Evolutionary conservation across 257 asterid genomes (phyloP).

Genomic region (Apocynum venetum): DNA sequence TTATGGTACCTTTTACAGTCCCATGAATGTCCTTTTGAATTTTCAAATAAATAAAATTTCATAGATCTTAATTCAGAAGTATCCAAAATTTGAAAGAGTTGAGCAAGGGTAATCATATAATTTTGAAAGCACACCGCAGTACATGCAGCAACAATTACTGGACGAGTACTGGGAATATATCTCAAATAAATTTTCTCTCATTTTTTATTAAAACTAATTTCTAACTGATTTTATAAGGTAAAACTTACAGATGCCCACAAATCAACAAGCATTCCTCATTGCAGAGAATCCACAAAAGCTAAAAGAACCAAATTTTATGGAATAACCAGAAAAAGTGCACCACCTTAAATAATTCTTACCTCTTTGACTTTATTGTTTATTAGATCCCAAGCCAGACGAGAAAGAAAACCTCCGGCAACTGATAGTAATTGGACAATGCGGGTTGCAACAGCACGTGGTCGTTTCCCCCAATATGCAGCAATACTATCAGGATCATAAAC

Average conservation of each 20-base stretch:
- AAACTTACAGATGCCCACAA: neutral
- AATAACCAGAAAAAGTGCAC: neutral
- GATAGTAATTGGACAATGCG: conserved; percentile 84
- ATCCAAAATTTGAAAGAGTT: neutral
- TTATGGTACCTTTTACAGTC: neutral
- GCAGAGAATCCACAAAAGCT: neutral
- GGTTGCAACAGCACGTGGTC: conserved; percentile 95
- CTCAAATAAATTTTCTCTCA: neutral
- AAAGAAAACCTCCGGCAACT: conserved; percentile 98
- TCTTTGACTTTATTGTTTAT: conserved; percentile 82
- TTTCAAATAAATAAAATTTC: neutral
- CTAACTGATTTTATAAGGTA: neutral
- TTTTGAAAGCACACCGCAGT: neutral
- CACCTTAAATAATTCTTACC: conserved; percentile 33
- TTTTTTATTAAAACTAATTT: neutral
- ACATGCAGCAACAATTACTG: neutral
- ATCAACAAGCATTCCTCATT: neutral
- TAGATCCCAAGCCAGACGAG: conserved; percentile 74
- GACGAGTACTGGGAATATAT: neutral
- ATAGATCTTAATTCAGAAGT: neutral
- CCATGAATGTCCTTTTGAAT: neutral
- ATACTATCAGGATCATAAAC: conserved; percentile 86
- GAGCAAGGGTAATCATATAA: neutral
- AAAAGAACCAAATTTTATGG: neutral
- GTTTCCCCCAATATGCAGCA: conserved; percentile 92